phyloP scores from a whole-genome alignment of 2,329 filamentous ascomycete species.

The Fusarium agapanthi region DNA sequence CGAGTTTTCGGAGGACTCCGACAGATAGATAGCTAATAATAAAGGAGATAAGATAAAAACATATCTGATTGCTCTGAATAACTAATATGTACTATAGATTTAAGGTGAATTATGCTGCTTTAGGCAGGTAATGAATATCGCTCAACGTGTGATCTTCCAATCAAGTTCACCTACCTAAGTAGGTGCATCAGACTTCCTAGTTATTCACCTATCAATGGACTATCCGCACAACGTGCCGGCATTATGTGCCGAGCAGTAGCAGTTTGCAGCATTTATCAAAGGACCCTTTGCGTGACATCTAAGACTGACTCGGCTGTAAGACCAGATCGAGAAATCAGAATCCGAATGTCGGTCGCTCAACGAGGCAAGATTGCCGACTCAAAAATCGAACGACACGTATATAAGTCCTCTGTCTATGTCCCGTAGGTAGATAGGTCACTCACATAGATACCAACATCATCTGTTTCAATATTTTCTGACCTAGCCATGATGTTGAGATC shows the following conservation, averaged over 20 bases:
- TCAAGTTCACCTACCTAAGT: neutral
- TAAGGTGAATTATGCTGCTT: neutral
- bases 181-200: neutral
- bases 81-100: no score
- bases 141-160: neutral
- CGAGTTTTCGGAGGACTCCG: neutral
- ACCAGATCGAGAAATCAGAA: neutral
- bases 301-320: neutral
- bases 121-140: neutral
- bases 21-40: neutral
- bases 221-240: neutral
- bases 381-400: no score
- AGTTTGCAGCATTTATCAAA: neutral
- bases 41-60: neutral
- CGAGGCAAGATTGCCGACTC: neutral
- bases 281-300: neutral
- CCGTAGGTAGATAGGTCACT: no score
- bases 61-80: neutral
- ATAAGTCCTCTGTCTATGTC: no score
- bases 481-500: neutral
- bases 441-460: fast-evolving
- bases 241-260: neutral
- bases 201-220: neutral
- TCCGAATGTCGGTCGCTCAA: neutral
- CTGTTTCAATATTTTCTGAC: fast-evolving